Evolutionary conservation across 805 yeast species (phyloP), one percentile per base, ranked within the genome.

Genomic region (Zygosaccharomyces bisporus): DNA sequence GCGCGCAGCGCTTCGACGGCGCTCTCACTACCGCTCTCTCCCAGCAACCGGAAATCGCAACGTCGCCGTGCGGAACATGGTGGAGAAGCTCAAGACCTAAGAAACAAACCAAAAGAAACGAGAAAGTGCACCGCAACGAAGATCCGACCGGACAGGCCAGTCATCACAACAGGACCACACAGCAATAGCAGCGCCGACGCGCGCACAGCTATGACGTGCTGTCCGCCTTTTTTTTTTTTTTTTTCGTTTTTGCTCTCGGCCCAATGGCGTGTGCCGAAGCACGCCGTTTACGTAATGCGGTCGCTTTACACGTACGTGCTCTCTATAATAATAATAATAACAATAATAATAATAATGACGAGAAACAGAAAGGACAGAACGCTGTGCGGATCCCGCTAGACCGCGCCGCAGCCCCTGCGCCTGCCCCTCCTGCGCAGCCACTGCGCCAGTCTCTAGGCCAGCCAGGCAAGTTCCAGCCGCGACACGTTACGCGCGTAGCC

Each of bases 401-500:
- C n/a, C n/a, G n/a, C n/a, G n/a, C n/a, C 27, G 27, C 27, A 4
- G 27, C 27, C 10, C 12, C 27, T 23, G 27, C 27, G 4, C 12
- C 27, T 23, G 27, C 27, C 8, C 8, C 24, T 34, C 4, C n/a
- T 9, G 39, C 49, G 46, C 37, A 52, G 57, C 55, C 9, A 43
- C 25, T 3, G 52, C 50, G 17, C 37, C 41, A 1, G 23, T 31
- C 4, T 89, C 86, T 2, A 81, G 73, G 50, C 93, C 58, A 85
- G 91, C 39, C 98, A 91, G 12, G 79, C 76, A 43, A 87, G 67
- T 58, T 87, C 86, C 19, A 93, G 75, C 12, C 83, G 80, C 39
- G 89, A 81, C n/a, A 90, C 95, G 50, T 74, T 83, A 55, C 99
- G 74, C 0, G 95, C 98, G 58, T 90, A 93, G 0, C 96, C 95